Evolutionary conservation across 192 early-diverging fungal genomes (phyloP).

Genomic region (Backusella parvicylindrica): DNA sequence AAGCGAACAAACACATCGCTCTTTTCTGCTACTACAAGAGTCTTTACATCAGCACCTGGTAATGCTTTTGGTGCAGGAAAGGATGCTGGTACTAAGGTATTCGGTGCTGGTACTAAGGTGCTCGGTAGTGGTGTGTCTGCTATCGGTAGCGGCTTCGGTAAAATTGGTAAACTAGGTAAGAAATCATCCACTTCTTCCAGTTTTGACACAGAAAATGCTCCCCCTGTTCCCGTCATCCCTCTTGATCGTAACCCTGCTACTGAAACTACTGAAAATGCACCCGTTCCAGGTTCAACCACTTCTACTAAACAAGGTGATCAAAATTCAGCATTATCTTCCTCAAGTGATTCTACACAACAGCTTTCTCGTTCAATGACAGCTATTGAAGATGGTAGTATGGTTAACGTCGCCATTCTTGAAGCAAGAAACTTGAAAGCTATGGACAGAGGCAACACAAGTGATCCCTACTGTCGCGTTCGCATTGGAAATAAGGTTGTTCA

Average conservation of each 20-base stretch:
- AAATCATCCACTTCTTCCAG: constrained; percentile 27
- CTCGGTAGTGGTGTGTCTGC: constrained; percentile 34
- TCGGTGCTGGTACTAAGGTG: constrained; percentile 40
- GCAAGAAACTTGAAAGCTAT: constrained; percentile 45
- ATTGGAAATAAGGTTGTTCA: constrained; percentile 56
- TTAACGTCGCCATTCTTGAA: constrained; percentile 41
- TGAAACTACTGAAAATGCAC: background rate
- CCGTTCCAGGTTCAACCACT: background rate
- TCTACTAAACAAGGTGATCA: constrained; percentile 5
- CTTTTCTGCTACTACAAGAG: constrained; percentile 37
- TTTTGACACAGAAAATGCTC: constrained; percentile 18
- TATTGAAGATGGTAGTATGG: constrained; percentile 32
- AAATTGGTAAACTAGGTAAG: constrained; percentile 29
- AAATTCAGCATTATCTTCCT: background rate
- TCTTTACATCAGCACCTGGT: constrained; percentile 50
- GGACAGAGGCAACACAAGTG: constrained; percentile 54
- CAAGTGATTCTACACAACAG: constrained; percentile 6
- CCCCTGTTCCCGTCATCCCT: constrained; percentile 3
- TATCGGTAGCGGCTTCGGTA: constrained; percentile 20
- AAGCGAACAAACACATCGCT: constrained; percentile 28
- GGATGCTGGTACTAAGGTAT: constrained; percentile 47
- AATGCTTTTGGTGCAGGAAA: constrained; percentile 52
- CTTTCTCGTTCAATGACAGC: background rate
- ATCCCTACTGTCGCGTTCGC: constrained; percentile 65
- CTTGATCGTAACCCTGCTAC: background rate